Evolutionary conservation across 2,329 filamentous ascomycete genomes (phyloP).

Genomic region (Akanthomyces lecanii): DNA sequence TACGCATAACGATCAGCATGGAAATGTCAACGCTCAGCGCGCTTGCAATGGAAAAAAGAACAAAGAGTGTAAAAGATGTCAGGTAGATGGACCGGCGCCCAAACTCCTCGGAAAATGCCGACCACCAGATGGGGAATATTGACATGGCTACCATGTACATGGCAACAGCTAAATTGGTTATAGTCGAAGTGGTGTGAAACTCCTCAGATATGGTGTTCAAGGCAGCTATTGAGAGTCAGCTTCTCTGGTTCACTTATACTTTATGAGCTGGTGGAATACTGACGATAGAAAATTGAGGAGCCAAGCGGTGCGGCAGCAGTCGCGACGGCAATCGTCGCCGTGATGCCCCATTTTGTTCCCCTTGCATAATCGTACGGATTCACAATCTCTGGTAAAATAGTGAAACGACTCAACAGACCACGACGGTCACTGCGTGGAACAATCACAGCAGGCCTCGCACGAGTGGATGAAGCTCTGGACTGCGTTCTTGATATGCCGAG

Average conservation of each 20-base stretch:
- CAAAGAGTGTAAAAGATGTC: conserved; percentile 61
- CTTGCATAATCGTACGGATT: conserved; percentile 69
- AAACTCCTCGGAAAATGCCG: conserved; percentile 64
- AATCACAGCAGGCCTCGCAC: conserved; percentile 24
- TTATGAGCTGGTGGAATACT: conserved; percentile 29
- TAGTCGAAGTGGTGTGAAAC: conserved; percentile 7
- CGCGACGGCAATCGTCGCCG: conserved; percentile 70
- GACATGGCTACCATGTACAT: conserved; percentile 63
- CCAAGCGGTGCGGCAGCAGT: conserved; percentile 78
- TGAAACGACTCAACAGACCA: conserved; percentile 67
- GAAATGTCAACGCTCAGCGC: conserved; percentile 61
- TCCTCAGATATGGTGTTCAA: not conserved
- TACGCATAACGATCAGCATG: conserved; percentile 69
- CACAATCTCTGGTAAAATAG: conserved; percentile 74
- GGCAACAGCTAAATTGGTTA: conserved; percentile 14
- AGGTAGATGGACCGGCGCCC: conserved; percentile 70
- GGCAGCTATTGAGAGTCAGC: not conserved
- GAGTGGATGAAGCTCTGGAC: conserved; percentile 11
- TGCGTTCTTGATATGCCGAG: conserved; percentile 4
- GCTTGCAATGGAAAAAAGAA: conserved; percentile 60
- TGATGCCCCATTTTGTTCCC: conserved; percentile 80
- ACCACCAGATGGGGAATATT: conserved; percentile 77
- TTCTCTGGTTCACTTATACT: not conserved
- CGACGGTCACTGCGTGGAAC: conserved; percentile 51
- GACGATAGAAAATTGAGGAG: conserved; percentile 78